A percentile compares a stretch with the other conserved stretches of the same genome.
phyloP scores from a whole-genome alignment of 208 protist species.

The Angomonas ambiguus region DNA sequence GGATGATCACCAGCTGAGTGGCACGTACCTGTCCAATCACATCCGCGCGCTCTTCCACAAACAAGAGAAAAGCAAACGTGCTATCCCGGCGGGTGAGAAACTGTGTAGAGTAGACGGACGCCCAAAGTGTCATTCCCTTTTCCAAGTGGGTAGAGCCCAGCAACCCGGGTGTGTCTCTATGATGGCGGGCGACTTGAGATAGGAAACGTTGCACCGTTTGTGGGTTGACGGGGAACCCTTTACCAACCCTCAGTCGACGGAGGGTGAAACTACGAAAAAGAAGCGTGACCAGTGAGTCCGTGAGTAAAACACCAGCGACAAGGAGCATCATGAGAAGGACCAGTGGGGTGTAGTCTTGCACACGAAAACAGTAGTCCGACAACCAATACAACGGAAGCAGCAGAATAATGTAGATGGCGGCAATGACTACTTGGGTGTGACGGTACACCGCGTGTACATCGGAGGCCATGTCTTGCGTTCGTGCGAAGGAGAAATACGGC shows the following conservation, averaged over 20 bases:
- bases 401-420: neutral
- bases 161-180: neutral
- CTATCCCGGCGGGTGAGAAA: neutral
- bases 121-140: neutral
- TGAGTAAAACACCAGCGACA: neutral
- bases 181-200: neutral
- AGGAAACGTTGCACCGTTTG: neutral
- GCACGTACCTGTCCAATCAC: neutral
- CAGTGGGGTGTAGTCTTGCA: neutral
- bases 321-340: neutral
- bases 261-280: neutral
- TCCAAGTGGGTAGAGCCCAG: neutral
- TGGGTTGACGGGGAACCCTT: neutral
- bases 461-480: neutral
- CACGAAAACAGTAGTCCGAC: neutral
- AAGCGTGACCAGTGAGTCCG: neutral
- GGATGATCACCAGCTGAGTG: neutral
- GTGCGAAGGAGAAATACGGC: constrained; percentile 2
- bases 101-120: neutral
- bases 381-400: neutral
- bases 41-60: neutral
- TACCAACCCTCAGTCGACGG: neutral
- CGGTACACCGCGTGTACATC: neutral
- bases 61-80: neutral
- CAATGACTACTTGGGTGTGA: neutral